A percentile compares a stretch with the other conserved stretches of the same genome.
These are phyloP conservation scores for Ogataea salicorniae DNA, from an alignment of 805 yeast genomes.

Conservation along the genomic window DNA sequence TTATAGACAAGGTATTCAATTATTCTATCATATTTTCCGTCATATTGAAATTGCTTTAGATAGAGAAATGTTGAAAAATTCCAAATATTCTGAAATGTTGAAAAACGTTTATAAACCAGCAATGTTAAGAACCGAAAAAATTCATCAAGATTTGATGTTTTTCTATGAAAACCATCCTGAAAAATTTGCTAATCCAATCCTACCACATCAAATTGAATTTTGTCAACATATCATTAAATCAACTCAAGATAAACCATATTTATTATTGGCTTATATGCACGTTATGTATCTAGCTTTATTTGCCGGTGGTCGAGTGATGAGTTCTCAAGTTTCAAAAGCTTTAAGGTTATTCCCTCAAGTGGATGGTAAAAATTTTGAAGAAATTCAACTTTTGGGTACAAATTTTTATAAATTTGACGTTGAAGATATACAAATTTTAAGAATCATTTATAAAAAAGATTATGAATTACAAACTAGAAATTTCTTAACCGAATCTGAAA, in stretches of 20 bases:
- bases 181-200: conserved; percentile 53
- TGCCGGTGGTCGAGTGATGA: conserved; percentile 78
- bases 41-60: conserved; percentile 53
- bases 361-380: conserved; percentile 59
- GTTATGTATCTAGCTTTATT: conserved; percentile 80
- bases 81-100: conserved; percentile 43
- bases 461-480: conserved; percentile 75
- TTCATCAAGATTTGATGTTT: conserved; percentile 60
- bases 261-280: conserved; percentile 75
- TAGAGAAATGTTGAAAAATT: conserved; percentile 37
- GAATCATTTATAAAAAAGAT: conserved; percentile 65
- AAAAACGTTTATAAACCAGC: conserved; percentile 64
- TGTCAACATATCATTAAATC: conserved; percentile 52
- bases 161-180: conserved; percentile 52
- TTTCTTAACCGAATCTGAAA: conserved; percentile 63
- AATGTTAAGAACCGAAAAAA: conserved; percentile 53
- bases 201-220: conserved; percentile 58
- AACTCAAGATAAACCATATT: conserved; percentile 59
- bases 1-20: conserved; percentile 76
- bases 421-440: conserved; percentile 59
- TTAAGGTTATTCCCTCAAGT: conserved; percentile 73
- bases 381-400: conserved; percentile 57
- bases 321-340: conserved; percentile 59
- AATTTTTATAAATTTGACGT: conserved; percentile 65
- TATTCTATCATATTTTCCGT: conserved; percentile 63